phyloP scores from a whole-genome alignment of 257 asterid genomes.

The Thymus quinquecostatus region DNA sequence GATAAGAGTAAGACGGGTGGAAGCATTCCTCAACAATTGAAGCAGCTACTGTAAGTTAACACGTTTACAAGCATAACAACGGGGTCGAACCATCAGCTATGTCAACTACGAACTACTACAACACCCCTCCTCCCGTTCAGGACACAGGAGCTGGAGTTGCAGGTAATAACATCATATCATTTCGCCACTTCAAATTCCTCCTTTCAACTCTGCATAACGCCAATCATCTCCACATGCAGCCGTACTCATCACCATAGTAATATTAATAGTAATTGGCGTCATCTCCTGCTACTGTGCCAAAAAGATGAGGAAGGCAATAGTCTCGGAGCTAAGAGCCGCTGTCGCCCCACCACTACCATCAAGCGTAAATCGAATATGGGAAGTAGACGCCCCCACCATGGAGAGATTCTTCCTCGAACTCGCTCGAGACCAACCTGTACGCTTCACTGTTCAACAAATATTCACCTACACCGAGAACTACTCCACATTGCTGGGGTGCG shows the following conservation, averaged over 20 bases:
- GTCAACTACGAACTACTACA: not conserved
- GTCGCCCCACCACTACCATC: slow-evolving; percentile 30
- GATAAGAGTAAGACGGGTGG: too few species aligned
- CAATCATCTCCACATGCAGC: slow-evolving; percentile 17
- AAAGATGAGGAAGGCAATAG: slow-evolving; percentile 31
- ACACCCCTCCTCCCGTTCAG: not conserved
- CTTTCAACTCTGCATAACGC: not conserved
- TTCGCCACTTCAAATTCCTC: not conserved
- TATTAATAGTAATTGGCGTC: not conserved
- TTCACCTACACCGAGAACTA: slow-evolving; percentile 40
- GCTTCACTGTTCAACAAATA: slow-evolving; percentile 43
- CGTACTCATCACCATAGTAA: slow-evolving; percentile 1
- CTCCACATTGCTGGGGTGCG: slow-evolving; percentile 35
- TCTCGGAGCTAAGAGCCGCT: slow-evolving; percentile 32
- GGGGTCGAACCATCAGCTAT: not conserved
- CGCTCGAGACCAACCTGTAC: slow-evolving; percentile 42
- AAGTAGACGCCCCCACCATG: slow-evolving; percentile 44
- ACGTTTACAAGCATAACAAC: too few species aligned
- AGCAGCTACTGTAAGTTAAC: too few species aligned
- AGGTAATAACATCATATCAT: not conserved
- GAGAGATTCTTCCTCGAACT: slow-evolving; percentile 42
- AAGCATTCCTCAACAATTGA: too few species aligned
- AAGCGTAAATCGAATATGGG: slow-evolving; percentile 26
- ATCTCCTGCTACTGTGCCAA: slow-evolving; percentile 27
- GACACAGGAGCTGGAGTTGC: not conserved